These are phyloP conservation scores for Fonsecaea multimorphosa DNA, from an alignment of 2,329 filamentous ascomycete genomes.

Conservation along the genomic window DNA sequence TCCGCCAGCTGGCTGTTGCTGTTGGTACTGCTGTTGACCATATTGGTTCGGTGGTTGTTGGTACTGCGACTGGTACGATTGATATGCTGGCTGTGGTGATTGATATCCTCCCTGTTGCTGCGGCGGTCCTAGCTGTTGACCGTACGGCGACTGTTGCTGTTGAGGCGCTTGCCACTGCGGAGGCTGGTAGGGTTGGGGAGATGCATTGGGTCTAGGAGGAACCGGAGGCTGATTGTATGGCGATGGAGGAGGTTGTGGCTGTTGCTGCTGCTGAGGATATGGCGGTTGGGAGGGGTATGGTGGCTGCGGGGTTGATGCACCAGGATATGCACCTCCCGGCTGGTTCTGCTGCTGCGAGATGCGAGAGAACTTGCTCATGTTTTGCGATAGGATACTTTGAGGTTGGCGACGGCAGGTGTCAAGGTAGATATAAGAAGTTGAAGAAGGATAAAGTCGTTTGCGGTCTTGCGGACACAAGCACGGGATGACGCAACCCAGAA, in stretches of 20 bases:
- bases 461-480: not conserved
- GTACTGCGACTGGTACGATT: constrained; percentile 37
- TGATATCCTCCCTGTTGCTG: constrained; percentile 31
- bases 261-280: constrained; percentile 40
- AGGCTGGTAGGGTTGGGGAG: constrained; percentile 48
- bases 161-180: constrained; percentile 48
- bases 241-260: constrained; percentile 38
- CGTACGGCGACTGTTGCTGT: constrained; percentile 45
- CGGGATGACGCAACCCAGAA: constrained; percentile 22
- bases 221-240: constrained; percentile 46
- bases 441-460: constrained; percentile 39
- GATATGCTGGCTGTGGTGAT: constrained; percentile 35
- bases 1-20: constrained; percentile 45
- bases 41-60: constrained; percentile 40
- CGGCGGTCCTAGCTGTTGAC: constrained; percentile 45
- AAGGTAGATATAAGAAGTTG: not conserved
- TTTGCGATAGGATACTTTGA: constrained; percentile 8
- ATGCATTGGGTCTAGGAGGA: constrained; percentile 45
- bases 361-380: constrained; percentile 41
- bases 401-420: not conserved
- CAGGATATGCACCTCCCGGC: constrained; percentile 28
- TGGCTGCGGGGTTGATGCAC: constrained; percentile 43
- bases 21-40: constrained; percentile 46
- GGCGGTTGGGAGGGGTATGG: constrained; percentile 48
- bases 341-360: constrained; percentile 24